These are phyloP conservation scores for Sequoia sempervirens DNA, from an alignment of 75 land plant genomes.

Conservation along the genomic window DNA sequence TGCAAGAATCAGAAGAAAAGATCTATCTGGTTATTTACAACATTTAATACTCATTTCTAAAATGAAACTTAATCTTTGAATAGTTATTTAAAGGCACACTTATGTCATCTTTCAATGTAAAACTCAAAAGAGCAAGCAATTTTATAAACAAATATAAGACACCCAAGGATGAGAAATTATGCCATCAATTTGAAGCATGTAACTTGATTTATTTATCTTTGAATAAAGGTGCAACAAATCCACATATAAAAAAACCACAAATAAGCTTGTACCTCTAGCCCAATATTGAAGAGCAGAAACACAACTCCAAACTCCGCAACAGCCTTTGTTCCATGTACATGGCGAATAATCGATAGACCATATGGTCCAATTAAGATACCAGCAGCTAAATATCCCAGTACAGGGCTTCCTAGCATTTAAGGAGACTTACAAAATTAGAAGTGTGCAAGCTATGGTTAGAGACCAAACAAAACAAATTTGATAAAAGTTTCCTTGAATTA, in stretches of 20 bases:
- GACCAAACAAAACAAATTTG: neutral
- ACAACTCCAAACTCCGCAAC: constrained; percentile 99
- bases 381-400: constrained; percentile 94
- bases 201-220: neutral
- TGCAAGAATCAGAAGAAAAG: constrained; percentile 23
- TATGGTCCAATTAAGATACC: constrained; percentile 98
- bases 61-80: neutral
- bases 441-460: neutral
- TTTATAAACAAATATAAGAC: neutral
- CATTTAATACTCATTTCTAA: neutral
- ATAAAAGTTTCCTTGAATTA: neutral
- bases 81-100: neutral
- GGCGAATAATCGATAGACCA: constrained; percentile 88
- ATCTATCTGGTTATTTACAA: neutral
- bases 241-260: neutral
- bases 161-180: neutral
- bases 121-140: neutral
- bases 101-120: neutral
- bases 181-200: neutral
- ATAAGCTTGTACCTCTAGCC: constrained; percentile 75
- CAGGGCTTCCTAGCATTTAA: constrained; percentile 84
- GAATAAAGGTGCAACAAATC: neutral
- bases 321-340: constrained; percentile 98
- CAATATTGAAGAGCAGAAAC: constrained; percentile 95
- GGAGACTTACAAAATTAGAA: neutral